Percentiles rank a stretch among this genome's conserved stretches.
Conservation (phyloP, 108 stramenopile genomes). For the Cyclotella kingstonii region DNA sequence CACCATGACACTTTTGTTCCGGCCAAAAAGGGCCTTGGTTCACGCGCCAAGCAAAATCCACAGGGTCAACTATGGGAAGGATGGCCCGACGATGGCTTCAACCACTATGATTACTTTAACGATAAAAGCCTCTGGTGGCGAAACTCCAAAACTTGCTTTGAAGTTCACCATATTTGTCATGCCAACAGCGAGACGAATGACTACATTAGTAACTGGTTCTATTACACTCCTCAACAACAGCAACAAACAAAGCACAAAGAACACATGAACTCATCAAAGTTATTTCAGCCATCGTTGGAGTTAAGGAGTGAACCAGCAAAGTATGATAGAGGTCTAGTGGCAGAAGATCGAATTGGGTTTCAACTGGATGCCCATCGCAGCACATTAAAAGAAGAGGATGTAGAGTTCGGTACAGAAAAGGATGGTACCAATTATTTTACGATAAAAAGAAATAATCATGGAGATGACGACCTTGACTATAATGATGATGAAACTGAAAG, state of each 20-base stretch:
- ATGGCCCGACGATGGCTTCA: neutral
- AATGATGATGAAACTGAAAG: neutral
- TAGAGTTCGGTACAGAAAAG: no score
- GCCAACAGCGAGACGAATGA: neutral
- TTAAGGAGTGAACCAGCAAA: slow-evolving; percentile 23
- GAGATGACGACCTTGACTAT: slow-evolving; percentile 1
- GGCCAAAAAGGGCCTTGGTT: neutral
- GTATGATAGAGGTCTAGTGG: slow-evolving; percentile 32
- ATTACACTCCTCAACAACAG: slow-evolving; percentile 1
- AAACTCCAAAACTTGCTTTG: slow-evolving; percentile 20
- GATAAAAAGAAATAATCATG: no score
- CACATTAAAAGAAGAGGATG: slow-evolving; percentile 2
- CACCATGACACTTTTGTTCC: neutral
- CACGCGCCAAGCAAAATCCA: slow-evolving; percentile 3
- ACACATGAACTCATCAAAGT: neutral
- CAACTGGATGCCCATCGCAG: slow-evolving; percentile 21
- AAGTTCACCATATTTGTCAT: slow-evolving; percentile 36
- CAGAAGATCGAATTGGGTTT: slow-evolving; percentile 25
- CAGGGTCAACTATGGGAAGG: slow-evolving; percentile 6
- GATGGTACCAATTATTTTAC: no score
- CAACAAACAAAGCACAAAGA: neutral
- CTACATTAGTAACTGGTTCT: slow-evolving; percentile 30
- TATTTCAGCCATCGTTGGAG: slow-evolving; percentile 42
- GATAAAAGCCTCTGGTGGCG: slow-evolving; percentile 25
- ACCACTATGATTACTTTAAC: neutral